Evolutionary conservation across 2,329 filamentous ascomycete species (phyloP), one percentile per base, ranked within the genome.

Genomic region (Fusarium dimerum): DNA sequence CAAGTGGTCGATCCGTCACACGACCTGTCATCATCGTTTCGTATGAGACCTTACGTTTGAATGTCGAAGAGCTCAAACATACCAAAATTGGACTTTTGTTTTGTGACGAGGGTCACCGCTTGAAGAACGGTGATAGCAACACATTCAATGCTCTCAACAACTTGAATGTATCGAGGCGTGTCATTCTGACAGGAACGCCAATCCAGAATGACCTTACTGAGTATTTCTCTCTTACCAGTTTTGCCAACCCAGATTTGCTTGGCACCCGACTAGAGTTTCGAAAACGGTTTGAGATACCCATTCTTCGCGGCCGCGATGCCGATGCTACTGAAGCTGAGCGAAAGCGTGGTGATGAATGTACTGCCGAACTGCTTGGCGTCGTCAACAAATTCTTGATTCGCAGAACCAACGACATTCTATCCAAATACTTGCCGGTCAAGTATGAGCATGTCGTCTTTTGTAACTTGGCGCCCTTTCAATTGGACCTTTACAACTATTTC

Each of bases 381-480:
- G 94, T 99, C 68, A 99, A 97, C 76, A 97, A 96, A 67, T 99
- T 99, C 74, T 95, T 99, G 69, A 99, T 99, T 64, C 88, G 94
- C 54, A 87, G 94, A 52, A 97, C 93, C 5, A 99, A 99, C 80
- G 94, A 99, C 67, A 96, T 99, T 56, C 76, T 99, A 20, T 97
- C 93, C 47, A 99, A 99, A 71, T 99, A 99, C 68, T 76, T 99
- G 53, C 94, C 94, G 0, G 87, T 97, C 76, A 99, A 99, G 76
- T 99, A 99, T 73, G 94, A 99, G 72, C 94, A 99, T 69, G 94
- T 99, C 30, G 94, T 99, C 1, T 99, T 99, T 74, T 99, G 94
- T 79, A 93, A 93, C 63, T 81, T 96, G 43, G 89, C 94, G 15
- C 89, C 90, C 0, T 97, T 99, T 74, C 94, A 99, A 71, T 81